phyloP scores from a whole-genome alignment of 768 basidiomycete genomes.

The Sutorius australiensis region DNA sequence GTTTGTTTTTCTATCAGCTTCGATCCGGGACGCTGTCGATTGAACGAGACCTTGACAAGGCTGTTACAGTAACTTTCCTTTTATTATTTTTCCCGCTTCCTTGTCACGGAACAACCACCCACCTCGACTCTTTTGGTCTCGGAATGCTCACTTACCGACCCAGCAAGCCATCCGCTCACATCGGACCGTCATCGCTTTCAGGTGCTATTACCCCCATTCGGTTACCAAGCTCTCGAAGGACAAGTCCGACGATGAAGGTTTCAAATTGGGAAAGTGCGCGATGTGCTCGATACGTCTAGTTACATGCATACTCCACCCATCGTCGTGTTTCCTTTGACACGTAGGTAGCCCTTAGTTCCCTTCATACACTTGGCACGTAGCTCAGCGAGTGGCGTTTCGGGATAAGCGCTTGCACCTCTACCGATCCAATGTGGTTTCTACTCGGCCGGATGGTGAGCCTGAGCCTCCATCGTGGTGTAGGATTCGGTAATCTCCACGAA shows the following conservation, averaged over 20 bases:
- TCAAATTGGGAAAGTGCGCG: background rate
- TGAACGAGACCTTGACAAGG: background rate
- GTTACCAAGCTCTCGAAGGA: background rate
- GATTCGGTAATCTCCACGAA: background rate
- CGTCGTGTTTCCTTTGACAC: background rate
- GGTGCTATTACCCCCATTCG: slow-evolving; percentile 1
- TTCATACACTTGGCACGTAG: background rate
- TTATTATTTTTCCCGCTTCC: background rate
- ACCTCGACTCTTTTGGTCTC: background rate
- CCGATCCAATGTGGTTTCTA: background rate
- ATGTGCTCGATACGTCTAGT: background rate
- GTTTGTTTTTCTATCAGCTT: slow-evolving; percentile 3
- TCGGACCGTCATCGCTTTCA: background rate
- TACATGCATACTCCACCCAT: background rate
- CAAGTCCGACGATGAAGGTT: background rate
- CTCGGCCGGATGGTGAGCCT: background rate
- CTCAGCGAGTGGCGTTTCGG: slow-evolving; percentile 7
- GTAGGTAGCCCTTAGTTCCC: background rate
- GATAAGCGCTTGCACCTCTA: slow-evolving; percentile 3
- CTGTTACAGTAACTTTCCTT: background rate
- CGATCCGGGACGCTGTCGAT: background rate
- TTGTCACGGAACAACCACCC: background rate
- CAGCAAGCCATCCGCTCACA: background rate
- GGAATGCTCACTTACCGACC: background rate
- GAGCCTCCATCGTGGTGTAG: background rate